These are phyloP conservation scores for Hysterium pulicare DNA, from an alignment of 2,329 filamentous ascomycete species.

Conservation along the genomic window DNA sequence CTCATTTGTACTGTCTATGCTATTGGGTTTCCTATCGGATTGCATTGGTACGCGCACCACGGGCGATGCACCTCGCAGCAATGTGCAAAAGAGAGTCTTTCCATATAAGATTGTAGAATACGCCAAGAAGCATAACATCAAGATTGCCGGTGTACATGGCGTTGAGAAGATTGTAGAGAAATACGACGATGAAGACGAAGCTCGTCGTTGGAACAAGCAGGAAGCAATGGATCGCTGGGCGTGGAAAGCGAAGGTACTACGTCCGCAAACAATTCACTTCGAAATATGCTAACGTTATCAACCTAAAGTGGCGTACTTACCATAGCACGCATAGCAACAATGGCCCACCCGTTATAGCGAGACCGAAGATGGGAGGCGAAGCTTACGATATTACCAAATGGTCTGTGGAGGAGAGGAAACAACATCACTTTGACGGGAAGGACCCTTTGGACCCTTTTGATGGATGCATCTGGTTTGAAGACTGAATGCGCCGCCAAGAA, in stretches of 20 bases:
- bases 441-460: slow-evolving; percentile 3
- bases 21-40: slow-evolving; percentile 1
- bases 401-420: background rate
- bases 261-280: background rate
- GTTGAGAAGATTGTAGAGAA: slow-evolving; percentile 79
- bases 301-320: background rate
- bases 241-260: slow-evolving; percentile 1
- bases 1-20: slow-evolving; percentile 10
- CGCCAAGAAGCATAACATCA: slow-evolving; percentile 11
- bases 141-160: slow-evolving; percentile 72
- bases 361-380: slow-evolving; percentile 1
- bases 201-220: background rate
- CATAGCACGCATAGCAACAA: background rate
- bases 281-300: background rate
- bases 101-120: slow-evolving; percentile 11
- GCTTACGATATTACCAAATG: slow-evolving; percentile 4
- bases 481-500: background rate
- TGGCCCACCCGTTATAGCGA: background rate
- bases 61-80: background rate
- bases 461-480: background rate
- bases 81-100: background rate
- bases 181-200: slow-evolving; percentile 36
- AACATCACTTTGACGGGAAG: slow-evolving; percentile 2
- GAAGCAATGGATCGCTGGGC: slow-evolving; percentile 2
- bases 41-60: background rate